Percentiles rank a stretch among this genome's conserved stretches.
phyloP scores from a whole-genome alignment of 83 land plant genomes.

The Isoetes engelmannii region DNA sequence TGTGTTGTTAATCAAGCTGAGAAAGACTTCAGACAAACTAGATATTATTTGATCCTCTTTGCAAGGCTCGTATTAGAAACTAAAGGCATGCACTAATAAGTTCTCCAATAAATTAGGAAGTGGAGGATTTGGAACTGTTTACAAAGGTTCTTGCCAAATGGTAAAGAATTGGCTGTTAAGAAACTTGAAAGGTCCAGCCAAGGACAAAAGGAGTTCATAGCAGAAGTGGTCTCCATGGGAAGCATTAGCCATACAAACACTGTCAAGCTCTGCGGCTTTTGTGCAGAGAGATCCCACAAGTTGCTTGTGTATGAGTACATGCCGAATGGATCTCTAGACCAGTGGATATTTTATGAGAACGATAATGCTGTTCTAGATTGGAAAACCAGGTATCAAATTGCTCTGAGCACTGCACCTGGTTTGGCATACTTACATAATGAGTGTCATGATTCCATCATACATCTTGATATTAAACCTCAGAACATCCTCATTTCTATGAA shows the following conservation, averaged over 20 bases:
- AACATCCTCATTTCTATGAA: no score
- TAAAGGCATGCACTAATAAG: no score
- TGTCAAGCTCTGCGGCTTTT: conserved; percentile 37
- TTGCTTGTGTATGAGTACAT: conserved; percentile 46
- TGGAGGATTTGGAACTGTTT: conserved; percentile 37
- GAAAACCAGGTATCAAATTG: conserved; percentile 34
- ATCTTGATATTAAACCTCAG: conserved; percentile 49
- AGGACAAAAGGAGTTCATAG: conserved; percentile 41
- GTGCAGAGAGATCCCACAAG: conserved; percentile 23
- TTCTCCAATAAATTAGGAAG: no score
- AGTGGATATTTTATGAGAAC: conserved; percentile 27
- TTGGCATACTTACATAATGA: conserved; percentile 36
- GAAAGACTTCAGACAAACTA: no score
- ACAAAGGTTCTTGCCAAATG: conserved; percentile 28
- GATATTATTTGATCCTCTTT: no score
- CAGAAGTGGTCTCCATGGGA: conserved; percentile 43
- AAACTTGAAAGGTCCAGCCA: conserved; percentile 14
- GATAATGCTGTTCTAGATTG: conserved; percentile 25
- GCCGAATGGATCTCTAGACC: conserved; percentile 37
- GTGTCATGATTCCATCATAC: conserved; percentile 29
- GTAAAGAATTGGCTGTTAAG: conserved; percentile 28
- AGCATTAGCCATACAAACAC: conserved; percentile 39
- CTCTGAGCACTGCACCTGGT: conserved; percentile 47
- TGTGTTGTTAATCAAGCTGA: no score
- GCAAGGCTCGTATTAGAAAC: no score